Conservation (phyloP, 2,329 filamentous ascomycete species). For the Claviceps quebecensis region DNA sequence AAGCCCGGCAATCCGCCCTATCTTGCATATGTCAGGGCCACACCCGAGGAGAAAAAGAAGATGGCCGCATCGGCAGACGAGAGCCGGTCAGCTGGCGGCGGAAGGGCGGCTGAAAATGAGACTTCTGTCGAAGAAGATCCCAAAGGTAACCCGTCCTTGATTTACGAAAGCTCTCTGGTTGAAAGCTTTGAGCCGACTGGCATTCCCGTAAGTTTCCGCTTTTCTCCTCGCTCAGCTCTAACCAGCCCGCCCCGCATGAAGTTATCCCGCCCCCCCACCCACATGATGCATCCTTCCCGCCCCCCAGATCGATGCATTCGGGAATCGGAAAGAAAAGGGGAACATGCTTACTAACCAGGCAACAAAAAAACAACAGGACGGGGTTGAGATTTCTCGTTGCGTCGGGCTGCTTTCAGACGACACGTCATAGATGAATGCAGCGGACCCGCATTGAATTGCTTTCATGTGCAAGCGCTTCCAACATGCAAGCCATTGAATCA, state of each 20-base stretch:
- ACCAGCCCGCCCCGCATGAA: too few relatives aligned
- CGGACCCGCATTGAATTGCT: background rate
- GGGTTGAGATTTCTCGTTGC: conserved; percentile 51
- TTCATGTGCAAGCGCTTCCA: background rate
- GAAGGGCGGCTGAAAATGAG: too few relatives aligned
- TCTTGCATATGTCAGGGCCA: conserved; percentile 54
- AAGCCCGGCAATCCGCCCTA: conserved; percentile 59
- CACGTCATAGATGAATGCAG: conserved; percentile 1
- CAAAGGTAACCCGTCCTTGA: conserved; percentile 46
- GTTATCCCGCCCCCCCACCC: background rate
- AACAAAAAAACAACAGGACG: conserved; percentile 33
- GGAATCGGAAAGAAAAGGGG: background rate
- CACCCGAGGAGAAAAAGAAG: conserved; percentile 47
- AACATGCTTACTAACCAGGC: background rate
- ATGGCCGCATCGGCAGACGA: conserved; percentile 35
- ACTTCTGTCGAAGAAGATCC: conserved; percentile 11
- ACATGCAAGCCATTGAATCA: background rate
- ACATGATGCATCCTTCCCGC: background rate
- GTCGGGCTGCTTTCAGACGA: conserved; percentile 1
- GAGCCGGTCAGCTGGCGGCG: background rate
- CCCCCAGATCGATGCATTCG: background rate
- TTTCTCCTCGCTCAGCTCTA: too few relatives aligned
- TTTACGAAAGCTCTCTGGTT: conserved; percentile 50
- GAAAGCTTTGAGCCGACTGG: conserved; percentile 57
- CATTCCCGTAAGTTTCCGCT: conserved; percentile 36